These are phyloP conservation scores for Grosmannia clavigera DNA, from an alignment of 2,329 filamentous ascomycete genomes.

Conservation along the genomic window DNA sequence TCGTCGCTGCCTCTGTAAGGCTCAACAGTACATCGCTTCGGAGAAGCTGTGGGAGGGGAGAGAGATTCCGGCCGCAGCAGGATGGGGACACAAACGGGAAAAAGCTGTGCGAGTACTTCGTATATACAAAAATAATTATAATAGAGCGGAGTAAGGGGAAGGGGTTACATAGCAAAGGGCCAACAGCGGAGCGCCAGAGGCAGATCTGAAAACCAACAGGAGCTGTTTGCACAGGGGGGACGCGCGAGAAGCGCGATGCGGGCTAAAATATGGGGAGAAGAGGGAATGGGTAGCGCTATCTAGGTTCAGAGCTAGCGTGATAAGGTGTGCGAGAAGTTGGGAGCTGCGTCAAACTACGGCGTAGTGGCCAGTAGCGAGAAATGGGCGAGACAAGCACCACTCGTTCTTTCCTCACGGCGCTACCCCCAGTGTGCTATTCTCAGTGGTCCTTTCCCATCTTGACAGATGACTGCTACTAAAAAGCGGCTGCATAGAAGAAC, in stretches of 20 bases:
- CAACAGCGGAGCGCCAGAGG: background rate
- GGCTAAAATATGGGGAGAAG: slow-evolving; percentile 1
- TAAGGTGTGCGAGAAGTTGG: slow-evolving; percentile 1
- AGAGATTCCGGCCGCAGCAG: background rate
- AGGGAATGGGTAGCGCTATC: slow-evolving; percentile 1
- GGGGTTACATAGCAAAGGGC: background rate
- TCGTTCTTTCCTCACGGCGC: no score
- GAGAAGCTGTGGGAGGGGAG: background rate
- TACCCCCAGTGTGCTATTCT: no score
- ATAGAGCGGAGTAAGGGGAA: background rate
- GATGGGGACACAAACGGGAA: background rate
- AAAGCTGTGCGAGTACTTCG: background rate
- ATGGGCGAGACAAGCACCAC: no score
- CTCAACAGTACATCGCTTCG: slow-evolving; percentile 5
- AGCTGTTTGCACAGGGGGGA: background rate
- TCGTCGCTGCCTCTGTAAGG: slow-evolving; percentile 3
- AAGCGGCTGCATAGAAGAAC: no score
- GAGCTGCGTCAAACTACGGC: background rate
- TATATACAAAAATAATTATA: background rate
- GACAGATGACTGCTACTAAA: no score
- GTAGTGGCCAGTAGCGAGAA: no score
- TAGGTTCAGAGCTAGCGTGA: slow-evolving; percentile 2
- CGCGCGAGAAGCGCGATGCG: slow-evolving; percentile 8
- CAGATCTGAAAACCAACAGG: background rate
- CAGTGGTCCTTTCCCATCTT: no score